Evolutionary conservation across 2,329 filamentous ascomycete species (phyloP).

Genomic region (Fusarium napiforme): DNA sequence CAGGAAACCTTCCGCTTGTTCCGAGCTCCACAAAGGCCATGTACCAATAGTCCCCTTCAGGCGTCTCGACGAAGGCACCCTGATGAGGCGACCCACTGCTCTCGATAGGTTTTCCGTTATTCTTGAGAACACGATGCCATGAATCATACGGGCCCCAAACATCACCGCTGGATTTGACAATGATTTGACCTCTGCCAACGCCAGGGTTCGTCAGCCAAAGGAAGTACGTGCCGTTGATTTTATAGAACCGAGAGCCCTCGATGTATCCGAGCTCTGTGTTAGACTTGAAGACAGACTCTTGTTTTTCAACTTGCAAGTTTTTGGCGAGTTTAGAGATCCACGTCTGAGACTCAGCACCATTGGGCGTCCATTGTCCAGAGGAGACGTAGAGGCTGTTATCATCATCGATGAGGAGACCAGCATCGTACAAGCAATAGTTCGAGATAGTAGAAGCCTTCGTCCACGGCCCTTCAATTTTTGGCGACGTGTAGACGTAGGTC

Average conservation of each 20-base stretch:
- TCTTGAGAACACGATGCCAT: not conserved
- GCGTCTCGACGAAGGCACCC: not conserved
- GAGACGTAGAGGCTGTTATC: not conserved
- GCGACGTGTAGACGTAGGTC: not conserved
- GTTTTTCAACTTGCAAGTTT: not conserved
- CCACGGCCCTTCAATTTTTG: not conserved
- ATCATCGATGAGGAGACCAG: not conserved
- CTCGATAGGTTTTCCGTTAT: not conserved
- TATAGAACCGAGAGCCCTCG: not conserved
- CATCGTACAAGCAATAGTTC: not conserved
- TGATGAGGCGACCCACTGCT: not conserved
- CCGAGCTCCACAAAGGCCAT: not conserved
- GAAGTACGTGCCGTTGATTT: not conserved
- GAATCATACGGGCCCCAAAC: not conserved
- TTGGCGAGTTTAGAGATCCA: not conserved
- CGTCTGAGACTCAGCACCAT: not conserved
- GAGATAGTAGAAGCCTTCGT: not conserved
- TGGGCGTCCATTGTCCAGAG: not conserved
- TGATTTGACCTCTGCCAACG: not conserved
- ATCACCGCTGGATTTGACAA: not conserved
- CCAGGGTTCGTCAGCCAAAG: not conserved
- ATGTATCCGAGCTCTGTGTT: not conserved
- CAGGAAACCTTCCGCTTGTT: not conserved
- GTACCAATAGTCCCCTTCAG: not conserved
- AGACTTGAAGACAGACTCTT: not conserved